Evolutionary conservation across 257 asterid species (phyloP).

Genomic region (Nicotiana tomentosiformis): DNA sequence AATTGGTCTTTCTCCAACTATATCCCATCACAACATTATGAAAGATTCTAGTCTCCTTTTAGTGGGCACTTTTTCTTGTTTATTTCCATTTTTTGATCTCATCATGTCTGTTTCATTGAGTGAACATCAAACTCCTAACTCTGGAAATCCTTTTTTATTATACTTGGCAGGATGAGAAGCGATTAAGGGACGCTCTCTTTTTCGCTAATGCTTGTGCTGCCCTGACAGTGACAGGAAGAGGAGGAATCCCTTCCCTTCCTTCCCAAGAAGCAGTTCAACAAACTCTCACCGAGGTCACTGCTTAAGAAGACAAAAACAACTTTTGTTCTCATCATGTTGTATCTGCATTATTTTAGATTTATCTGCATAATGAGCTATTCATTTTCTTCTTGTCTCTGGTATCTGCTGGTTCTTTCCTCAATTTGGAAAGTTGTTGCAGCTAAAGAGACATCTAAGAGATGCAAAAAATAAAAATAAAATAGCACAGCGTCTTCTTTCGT

Average conservation of each 20-base stretch:
- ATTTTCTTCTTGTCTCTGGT: neutral
- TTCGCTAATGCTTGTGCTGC: conserved; percentile 96
- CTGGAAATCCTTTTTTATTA: neutral
- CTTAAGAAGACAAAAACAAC: conserved; percentile 11
- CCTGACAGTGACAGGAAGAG: conserved; percentile 70
- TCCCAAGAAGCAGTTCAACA: conserved; percentile 50
- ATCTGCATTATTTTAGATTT: conserved; percentile 8
- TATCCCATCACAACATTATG: neutral
- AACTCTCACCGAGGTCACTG: conserved; percentile 31
- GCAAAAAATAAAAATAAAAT: neutral
- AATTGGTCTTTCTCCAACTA: neutral
- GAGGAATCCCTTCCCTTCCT: conserved; percentile 91
- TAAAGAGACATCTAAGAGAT: neutral
- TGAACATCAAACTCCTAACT: neutral
- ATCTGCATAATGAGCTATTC: neutral
- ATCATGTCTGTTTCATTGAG: neutral
- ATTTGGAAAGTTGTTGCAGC: neutral
- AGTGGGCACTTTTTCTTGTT: neutral
- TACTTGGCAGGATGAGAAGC: conserved; percentile 55
- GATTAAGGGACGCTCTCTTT: conserved; percentile 53
- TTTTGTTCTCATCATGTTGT: neutral
- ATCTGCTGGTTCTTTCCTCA: neutral
- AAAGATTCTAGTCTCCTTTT: neutral
- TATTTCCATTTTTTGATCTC: neutral
- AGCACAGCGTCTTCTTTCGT: neutral